Percentiles rank a stretch among this genome's conserved stretches.
phyloP scores from a whole-genome alignment of 73 alveolate genomes.

The Paraurostyla sp. region DNA sequence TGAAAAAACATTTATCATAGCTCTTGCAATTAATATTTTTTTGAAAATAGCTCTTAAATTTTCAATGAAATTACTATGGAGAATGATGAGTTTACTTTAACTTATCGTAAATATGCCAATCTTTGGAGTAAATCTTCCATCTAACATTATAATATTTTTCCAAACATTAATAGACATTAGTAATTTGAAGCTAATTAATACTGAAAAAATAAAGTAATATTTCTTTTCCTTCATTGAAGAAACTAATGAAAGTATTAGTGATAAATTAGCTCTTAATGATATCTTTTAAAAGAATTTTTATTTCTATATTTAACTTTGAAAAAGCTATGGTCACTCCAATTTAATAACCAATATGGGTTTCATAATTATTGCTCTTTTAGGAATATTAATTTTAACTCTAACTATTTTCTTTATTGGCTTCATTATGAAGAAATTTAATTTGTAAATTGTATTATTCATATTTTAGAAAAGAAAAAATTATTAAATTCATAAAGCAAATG shows the following conservation, averaged over 20 bases:
- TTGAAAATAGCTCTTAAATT: not conserved
- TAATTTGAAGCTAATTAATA: not conserved
- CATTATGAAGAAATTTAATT: not conserved
- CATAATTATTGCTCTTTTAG: not conserved
- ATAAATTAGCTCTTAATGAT: not conserved
- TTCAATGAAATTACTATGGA: slow-evolving; percentile 40
- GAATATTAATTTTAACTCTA: not conserved
- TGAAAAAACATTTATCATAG: not conserved
- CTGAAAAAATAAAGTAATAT: not conserved
- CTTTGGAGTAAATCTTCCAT: slow-evolving; percentile 3
- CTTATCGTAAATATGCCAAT: slow-evolving; percentile 19
- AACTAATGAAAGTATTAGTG: not conserved
- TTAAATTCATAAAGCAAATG: not conserved
- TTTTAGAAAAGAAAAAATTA: not conserved
- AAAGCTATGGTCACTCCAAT: not conserved
- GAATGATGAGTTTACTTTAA: slow-evolving; percentile 4
- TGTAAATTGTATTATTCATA: not conserved
- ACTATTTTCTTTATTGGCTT: not conserved
- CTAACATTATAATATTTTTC: not conserved
- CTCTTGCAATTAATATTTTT: not conserved
- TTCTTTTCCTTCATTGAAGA: not conserved
- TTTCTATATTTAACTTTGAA: not conserved
- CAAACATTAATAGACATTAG: not conserved
- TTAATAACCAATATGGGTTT: slow-evolving; percentile 24
- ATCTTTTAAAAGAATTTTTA: not conserved